phyloP scores from a whole-genome alignment of 1,284 basidiomycete genomes.

The Caloboletus inedulis region DNA sequence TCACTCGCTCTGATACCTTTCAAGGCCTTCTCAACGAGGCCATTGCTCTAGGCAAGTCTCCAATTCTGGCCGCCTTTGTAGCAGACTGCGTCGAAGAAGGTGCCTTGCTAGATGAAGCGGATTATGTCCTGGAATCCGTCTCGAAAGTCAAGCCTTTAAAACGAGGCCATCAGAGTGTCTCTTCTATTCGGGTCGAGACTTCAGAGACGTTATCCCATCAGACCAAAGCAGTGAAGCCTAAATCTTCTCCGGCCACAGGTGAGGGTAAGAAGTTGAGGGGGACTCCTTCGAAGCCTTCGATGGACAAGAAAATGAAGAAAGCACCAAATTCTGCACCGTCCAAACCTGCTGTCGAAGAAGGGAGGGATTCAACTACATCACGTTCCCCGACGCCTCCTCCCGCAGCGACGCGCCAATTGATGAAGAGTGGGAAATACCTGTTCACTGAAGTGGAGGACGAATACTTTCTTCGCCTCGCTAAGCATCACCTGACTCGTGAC shows the following conservation, averaged over 20 bases:
- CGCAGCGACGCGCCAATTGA: constrained; percentile 28
- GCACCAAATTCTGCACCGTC: background rate
- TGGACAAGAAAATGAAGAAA: constrained; percentile 12
- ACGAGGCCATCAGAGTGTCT: constrained; percentile 21
- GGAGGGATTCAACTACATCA: background rate
- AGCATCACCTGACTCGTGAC: constrained; percentile 38
- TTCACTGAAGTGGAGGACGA: constrained; percentile 48
- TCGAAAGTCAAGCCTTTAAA: constrained; percentile 17
- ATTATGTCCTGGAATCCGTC: constrained; percentile 30
- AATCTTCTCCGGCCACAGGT: constrained; percentile 1
- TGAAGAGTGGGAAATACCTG: constrained; percentile 32
- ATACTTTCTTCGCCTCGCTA: constrained; percentile 39
- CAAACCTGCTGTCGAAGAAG: background rate
- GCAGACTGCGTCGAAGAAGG: constrained; percentile 48
- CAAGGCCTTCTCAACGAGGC: constrained; percentile 41
- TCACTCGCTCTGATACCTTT: constrained; percentile 47
- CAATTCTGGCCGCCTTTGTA: constrained; percentile 53
- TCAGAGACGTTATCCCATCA: background rate
- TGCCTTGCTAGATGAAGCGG: constrained; percentile 44
- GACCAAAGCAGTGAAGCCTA: constrained; percentile 8
- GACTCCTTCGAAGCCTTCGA: constrained; percentile 1
- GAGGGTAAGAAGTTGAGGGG: constrained; percentile 4
- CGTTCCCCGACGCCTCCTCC: constrained; percentile 47
- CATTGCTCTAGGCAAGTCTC: constrained; percentile 36
- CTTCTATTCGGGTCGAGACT: constrained; percentile 15